Evolutionary conservation across 257 asterid genomes (phyloP), one percentile per base, ranked within the genome.

Genomic region (Plantago ovata): DNA sequence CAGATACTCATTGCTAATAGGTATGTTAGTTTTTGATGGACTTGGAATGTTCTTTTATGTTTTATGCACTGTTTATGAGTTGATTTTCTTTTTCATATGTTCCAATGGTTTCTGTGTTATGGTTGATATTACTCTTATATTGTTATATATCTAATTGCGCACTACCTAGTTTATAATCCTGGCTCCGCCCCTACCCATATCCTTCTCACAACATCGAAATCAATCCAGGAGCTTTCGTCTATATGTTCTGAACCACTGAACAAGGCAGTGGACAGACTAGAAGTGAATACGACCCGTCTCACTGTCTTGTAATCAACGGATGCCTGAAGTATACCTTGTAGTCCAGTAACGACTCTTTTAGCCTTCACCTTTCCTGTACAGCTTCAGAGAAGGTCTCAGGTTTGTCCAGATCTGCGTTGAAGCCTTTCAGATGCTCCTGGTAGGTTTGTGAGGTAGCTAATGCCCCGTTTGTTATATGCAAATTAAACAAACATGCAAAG

Each of bases 151-250:
- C n/a, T n/a, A n/a, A n/a, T n/a, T n/a, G n/a, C n/a, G n/a, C n/a
- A n/a, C n/a, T n/a, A n/a, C n/a, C n/a, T n/a, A n/a, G n/a, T n/a
- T n/a, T n/a, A n/a, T n/a, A n/a, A n/a, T n/a, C n/a, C n/a, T n/a
- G n/a, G n/a, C n/a, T n/a, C n/a, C n/a, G n/a, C n/a, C n/a, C n/a
- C n/a, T n/a, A n/a, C 8, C 11, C 66, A 60, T 21, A 44, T 7
- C n/a, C 74, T 68, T 46, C 74, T 36, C 5, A 66, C 13, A 13
- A 42, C 36, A 16, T 73, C 78, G 2, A 74, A 68, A 47, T 80
- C 76, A 15, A 71, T 68, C 83, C 86, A 77, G 0, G 58, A 62
- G 14, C 28, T 60, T 52, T 81, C 82, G 3, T 81, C 77, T 15
- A 63, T 24, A 6, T 13, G 0, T n/a, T 70, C 78, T 5, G 18